phyloP scores from a whole-genome alignment of 1,284 basidiomycete species.

The Chalciporus sp. region DNA sequence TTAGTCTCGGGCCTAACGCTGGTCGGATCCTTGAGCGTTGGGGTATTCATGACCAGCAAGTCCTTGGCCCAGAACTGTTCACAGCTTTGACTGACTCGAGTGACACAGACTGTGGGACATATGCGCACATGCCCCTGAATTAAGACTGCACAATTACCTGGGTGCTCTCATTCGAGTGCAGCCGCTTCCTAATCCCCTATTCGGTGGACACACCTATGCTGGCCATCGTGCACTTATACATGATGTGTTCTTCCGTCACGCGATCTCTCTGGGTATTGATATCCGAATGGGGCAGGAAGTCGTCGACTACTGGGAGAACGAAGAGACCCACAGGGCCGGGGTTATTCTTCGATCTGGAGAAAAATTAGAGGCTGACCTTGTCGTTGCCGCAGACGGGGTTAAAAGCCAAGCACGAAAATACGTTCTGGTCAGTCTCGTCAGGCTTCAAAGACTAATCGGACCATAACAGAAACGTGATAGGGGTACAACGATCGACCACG shows the following conservation, averaged over 20 bases:
- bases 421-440: conserved; percentile 24
- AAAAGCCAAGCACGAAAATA: conserved; percentile 28
- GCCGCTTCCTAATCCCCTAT: conserved; percentile 16
- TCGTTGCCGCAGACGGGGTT: conserved; percentile 35
- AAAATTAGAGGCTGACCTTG: conserved; percentile 27
- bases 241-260: conserved; percentile 26
- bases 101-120: conserved; percentile 23
- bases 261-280: conserved; percentile 27
- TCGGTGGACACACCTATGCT: conserved; percentile 26
- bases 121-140: conserved; percentile 19
- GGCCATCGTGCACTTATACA: conserved; percentile 31
- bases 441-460: background rate
- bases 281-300: conserved; percentile 29
- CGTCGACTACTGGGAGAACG: conserved; percentile 31
- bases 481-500: conserved; percentile 31
- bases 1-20: conserved; percentile 18
- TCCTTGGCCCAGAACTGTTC: background rate
- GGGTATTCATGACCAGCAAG: conserved; percentile 27
- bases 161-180: conserved; percentile 28
- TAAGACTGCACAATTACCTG: conserved; percentile 22
- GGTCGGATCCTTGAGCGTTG: conserved; percentile 26
- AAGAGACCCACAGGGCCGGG: conserved; percentile 12
- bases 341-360: conserved; percentile 26
- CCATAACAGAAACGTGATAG: conserved; percentile 11
- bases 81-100: background rate